phyloP scores from a whole-genome alignment of 2,329 filamentous ascomycete species.

The Phaeophleospora eucalypticola region DNA sequence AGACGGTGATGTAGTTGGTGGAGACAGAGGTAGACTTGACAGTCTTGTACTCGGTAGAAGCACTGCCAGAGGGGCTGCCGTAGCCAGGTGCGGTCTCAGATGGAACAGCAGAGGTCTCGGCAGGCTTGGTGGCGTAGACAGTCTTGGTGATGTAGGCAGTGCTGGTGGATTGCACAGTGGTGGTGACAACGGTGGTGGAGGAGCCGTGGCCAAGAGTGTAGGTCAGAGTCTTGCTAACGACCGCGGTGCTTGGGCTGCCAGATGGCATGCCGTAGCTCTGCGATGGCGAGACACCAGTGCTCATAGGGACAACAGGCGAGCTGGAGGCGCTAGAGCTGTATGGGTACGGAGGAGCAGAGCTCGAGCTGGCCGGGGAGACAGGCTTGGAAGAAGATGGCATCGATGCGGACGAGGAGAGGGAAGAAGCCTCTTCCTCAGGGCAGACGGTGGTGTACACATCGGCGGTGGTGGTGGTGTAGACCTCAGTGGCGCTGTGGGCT shows the following conservation, averaged over 20 bases:
- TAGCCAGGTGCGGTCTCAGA: conserved; percentile 9
- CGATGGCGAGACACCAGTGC: conserved; percentile 8
- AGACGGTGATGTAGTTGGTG: conserved; percentile 34
- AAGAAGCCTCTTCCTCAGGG: conserved; percentile 16
- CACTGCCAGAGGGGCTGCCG: not conserved
- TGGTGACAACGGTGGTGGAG: conserved; percentile 33
- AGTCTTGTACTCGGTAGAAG: conserved; percentile 22
- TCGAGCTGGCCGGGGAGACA: conserved; percentile 7
- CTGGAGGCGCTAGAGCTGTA: conserved; percentile 3
- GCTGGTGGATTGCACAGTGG: conserved; percentile 33
- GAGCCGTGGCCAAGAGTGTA: conserved; percentile 34
- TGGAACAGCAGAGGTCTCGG: conserved; percentile 1
- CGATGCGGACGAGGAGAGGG: conserved; percentile 14
- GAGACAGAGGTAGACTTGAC: conserved; percentile 31
- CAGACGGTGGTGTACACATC: conserved; percentile 24
- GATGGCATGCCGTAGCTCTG: not conserved
- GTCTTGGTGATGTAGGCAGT: conserved; percentile 31
- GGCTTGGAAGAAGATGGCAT: conserved; percentile 14
- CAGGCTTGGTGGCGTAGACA: conserved; percentile 24
- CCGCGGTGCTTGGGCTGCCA: conserved; percentile 13
- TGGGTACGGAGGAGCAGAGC: conserved; percentile 7
- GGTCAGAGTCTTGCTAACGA: conserved; percentile 31
- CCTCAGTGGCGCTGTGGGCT: conserved; percentile 16
- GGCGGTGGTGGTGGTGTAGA: conserved; percentile 18
- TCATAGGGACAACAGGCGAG: conserved; percentile 9